Conservation (phyloP, 805 yeast species). For the Lachancea fermentati region DNA sequence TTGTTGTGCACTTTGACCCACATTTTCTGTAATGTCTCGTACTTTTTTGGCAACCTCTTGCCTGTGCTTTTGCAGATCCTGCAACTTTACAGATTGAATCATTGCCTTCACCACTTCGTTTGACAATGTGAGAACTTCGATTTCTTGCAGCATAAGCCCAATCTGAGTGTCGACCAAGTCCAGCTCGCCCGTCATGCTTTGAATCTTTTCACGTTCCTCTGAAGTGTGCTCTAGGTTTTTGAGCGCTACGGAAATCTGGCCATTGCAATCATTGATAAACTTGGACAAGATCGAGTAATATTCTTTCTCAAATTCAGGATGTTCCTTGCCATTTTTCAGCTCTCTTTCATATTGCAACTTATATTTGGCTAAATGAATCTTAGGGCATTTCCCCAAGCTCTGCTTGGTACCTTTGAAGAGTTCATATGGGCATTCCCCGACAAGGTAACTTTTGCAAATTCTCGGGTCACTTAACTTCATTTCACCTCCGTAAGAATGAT, state of each 20-base stretch:
- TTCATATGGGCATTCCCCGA: conserved; percentile 84
- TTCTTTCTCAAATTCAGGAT: conserved; percentile 44
- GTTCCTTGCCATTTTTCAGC: conserved; percentile 37
- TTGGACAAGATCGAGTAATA: conserved; percentile 43
- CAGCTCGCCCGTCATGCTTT: conserved; percentile 48
- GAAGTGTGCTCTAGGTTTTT: conserved; percentile 59
- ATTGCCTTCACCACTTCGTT: conserved; percentile 49
- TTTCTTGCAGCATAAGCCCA: conserved; percentile 62
- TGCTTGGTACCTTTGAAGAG: conserved; percentile 76
- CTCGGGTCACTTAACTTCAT: conserved; percentile 45
- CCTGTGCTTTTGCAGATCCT: conserved; percentile 43
- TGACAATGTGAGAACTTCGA: conserved; percentile 44
- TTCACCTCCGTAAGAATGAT: conserved; percentile 1
- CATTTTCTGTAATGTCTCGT: conserved; percentile 56
- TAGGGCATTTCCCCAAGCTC: conserved; percentile 75
- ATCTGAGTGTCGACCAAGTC: conserved; percentile 58
- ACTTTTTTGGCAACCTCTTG: conserved; percentile 50
- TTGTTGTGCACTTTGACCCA: conserved; percentile 84
- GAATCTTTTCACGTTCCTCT: conserved; percentile 61
- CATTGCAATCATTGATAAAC: conserved; percentile 62
- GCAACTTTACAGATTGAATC: conserved; percentile 42
- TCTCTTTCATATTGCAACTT: conserved; percentile 60
- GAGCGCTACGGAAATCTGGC: conserved; percentile 56
- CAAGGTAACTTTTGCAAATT: conserved; percentile 76
- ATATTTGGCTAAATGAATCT: conserved; percentile 66